Evolutionary conservation across 371 early-diverging fungal genomes (phyloP).

Genomic region (Dinochytrium kinnereticum): DNA sequence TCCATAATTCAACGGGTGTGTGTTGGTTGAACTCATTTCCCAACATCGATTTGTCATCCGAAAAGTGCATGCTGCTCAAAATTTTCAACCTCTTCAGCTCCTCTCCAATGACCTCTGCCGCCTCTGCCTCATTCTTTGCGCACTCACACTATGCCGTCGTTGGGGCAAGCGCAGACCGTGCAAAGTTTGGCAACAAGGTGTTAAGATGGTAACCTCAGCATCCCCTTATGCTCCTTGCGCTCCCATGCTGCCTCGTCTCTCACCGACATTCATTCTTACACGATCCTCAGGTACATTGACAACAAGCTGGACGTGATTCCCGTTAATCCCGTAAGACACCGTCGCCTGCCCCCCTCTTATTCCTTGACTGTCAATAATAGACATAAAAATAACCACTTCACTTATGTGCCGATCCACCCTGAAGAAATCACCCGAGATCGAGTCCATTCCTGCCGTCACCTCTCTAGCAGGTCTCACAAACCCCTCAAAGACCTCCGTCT

Average conservation of each 20-base stretch:
- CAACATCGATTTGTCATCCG: too few species aligned
- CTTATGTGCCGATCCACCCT: background rate
- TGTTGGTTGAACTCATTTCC: too few species aligned
- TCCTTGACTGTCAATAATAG: background rate
- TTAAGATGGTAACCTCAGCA: slow-evolving; percentile 8
- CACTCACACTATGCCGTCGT: slow-evolving; percentile 46
- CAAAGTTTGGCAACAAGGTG: slow-evolving; percentile 69
- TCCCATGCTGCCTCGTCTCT: background rate
- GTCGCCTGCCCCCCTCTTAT: slow-evolving; percentile 10
- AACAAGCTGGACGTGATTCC: slow-evolving; percentile 40
- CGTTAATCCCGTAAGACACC: slow-evolving; percentile 46
- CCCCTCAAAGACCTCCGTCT: slow-evolving; percentile 59
- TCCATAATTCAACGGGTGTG: too few species aligned
- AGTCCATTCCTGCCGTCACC: slow-evolving; percentile 47
- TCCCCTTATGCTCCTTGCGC: background rate
- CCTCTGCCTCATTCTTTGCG: slow-evolving; percentile 22
- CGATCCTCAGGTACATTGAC: slow-evolving; percentile 32
- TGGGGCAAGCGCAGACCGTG: slow-evolving; percentile 70
- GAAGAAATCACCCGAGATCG: slow-evolving; percentile 61
- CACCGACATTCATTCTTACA: background rate
- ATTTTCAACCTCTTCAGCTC: background rate
- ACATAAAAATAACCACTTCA: too few species aligned
- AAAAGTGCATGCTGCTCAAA: background rate
- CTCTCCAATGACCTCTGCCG: slow-evolving; percentile 1
- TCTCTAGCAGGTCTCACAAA: slow-evolving; percentile 55